These are phyloP conservation scores for Rhazya stricta DNA, from an alignment of 257 asterid genomes.

Conservation along the genomic window DNA sequence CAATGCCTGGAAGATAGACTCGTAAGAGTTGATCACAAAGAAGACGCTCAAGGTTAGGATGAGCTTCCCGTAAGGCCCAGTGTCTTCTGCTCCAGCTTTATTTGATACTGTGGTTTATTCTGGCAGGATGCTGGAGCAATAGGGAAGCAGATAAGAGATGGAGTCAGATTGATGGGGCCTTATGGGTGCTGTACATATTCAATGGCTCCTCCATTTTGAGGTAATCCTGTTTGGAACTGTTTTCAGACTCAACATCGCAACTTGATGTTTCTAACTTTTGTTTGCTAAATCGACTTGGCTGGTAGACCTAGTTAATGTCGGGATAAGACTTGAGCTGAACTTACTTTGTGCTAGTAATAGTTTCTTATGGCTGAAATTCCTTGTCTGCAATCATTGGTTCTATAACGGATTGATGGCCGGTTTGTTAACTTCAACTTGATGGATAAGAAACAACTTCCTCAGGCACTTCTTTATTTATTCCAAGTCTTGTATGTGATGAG, in stretches of 20 bases:
- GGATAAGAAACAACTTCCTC: too few relatives aligned
- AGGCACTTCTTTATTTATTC: not conserved
- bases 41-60: slow-evolving; percentile 72
- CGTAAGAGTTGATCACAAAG: slow-evolving; percentile 92
- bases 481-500: too few relatives aligned
- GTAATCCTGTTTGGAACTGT: slow-evolving; percentile 23
- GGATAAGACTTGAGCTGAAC: too few relatives aligned
- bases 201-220: slow-evolving; percentile 97
- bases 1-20: slow-evolving; percentile 92
- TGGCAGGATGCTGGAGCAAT: slow-evolving; percentile 76
- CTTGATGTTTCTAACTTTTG: not conserved
- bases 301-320: not conserved
- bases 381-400: not conserved
- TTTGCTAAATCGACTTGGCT: not conserved
- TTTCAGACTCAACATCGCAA: not conserved
- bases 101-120: slow-evolving; percentile 15
- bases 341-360: not conserved
- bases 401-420: not conserved
- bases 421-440: not conserved
- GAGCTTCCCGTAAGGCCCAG: not conserved
- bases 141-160: slow-evolving; percentile 87
- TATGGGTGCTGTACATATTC: slow-evolving; percentile 66
- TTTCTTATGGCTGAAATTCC: not conserved
- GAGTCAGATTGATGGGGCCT: slow-evolving; percentile 92
- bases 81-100: slow-evolving; percentile 2